These are phyloP conservation scores for Aplosporella prunicola DNA, from an alignment of 2,329 filamentous ascomycete genomes.

Conservation along the genomic window DNA sequence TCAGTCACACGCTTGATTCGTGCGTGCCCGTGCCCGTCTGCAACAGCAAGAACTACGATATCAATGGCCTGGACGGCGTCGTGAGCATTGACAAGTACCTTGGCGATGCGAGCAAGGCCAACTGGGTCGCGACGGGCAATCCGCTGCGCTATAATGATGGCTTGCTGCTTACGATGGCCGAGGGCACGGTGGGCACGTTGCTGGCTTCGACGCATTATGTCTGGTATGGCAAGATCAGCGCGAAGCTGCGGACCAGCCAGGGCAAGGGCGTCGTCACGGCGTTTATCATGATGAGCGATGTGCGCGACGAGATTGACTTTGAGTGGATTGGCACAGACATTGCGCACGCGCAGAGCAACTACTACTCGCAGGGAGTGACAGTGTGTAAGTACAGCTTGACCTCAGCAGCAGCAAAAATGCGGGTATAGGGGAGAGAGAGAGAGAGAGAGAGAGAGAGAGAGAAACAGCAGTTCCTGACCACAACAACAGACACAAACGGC, in stretches of 20 bases:
- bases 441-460: too few species aligned
- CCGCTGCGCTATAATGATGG: slow-evolving; percentile 56
- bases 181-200: slow-evolving; percentile 76
- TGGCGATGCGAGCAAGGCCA: slow-evolving; percentile 66
- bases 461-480: slow-evolving; percentile 14
- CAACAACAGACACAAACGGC: slow-evolving; percentile 58
- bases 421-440: background rate
- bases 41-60: slow-evolving; percentile 61
- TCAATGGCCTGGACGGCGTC: slow-evolving; percentile 62
- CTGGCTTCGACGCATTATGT: slow-evolving; percentile 78
- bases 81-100: slow-evolving; percentile 71
- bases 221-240: slow-evolving; percentile 93
- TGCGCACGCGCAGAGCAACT: slow-evolving; percentile 78
- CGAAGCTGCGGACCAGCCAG: slow-evolving; percentile 72
- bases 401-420: background rate
- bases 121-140: slow-evolving; percentile 83
- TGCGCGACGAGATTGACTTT: slow-evolving; percentile 97
- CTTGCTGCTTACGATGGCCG: slow-evolving; percentile 79
- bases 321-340: slow-evolving; percentile 84
- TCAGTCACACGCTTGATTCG: slow-evolving; percentile 72
- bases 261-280: slow-evolving; percentile 89
- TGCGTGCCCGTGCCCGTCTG: slow-evolving; percentile 82
- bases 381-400: slow-evolving; percentile 55
- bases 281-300: slow-evolving; percentile 90
- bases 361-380: slow-evolving; percentile 89